Percentiles rank a stretch among this genome's conserved stretches.
Evolutionary conservation across 495 filamentous ascomycete species (phyloP).

Genomic region (Annulohypoxylon stygium): DNA sequence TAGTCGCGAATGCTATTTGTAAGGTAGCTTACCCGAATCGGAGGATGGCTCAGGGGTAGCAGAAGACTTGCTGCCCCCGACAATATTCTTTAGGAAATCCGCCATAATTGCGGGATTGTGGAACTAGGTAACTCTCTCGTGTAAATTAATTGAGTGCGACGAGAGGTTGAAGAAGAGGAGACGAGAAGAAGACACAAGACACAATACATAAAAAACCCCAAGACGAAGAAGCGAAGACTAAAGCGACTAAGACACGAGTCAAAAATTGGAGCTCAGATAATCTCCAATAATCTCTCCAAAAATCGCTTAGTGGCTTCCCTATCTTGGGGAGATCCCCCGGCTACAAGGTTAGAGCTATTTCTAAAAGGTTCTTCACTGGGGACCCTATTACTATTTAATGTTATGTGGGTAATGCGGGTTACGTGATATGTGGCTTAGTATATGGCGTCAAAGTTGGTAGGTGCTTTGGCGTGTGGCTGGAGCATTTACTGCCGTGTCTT

Average conservation of each 20-base stretch:
- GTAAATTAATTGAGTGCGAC: slow-evolving; percentile 31
- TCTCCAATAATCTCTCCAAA: slow-evolving; percentile 29
- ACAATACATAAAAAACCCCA: background rate
- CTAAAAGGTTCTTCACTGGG: slow-evolving; percentile 8
- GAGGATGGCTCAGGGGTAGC: slow-evolving; percentile 60
- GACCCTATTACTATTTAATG: background rate
- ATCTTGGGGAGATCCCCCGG: background rate
- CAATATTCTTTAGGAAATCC: slow-evolving; percentile 74
- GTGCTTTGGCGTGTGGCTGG: background rate
- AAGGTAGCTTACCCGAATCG: slow-evolving; percentile 70
- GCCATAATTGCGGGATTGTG: slow-evolving; percentile 66
- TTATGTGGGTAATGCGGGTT: slow-evolving; percentile 3
- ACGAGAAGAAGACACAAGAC: slow-evolving; percentile 15
- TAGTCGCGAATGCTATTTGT: slow-evolving; percentile 2
- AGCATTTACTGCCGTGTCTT: no score
- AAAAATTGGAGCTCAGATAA: slow-evolving; percentile 24
- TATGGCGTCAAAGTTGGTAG: background rate
- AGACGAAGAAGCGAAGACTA: background rate
- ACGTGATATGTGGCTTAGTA: background rate
- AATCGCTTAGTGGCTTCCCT: slow-evolving; percentile 13
- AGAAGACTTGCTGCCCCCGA: slow-evolving; percentile 72
- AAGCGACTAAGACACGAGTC: background rate
- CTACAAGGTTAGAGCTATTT: background rate
- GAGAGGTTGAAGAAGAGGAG: slow-evolving; percentile 33
- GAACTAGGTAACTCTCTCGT: background rate